phyloP scores from a whole-genome alignment of 2,329 filamentous ascomycete genomes.

The Aspergillus proliferans region DNA sequence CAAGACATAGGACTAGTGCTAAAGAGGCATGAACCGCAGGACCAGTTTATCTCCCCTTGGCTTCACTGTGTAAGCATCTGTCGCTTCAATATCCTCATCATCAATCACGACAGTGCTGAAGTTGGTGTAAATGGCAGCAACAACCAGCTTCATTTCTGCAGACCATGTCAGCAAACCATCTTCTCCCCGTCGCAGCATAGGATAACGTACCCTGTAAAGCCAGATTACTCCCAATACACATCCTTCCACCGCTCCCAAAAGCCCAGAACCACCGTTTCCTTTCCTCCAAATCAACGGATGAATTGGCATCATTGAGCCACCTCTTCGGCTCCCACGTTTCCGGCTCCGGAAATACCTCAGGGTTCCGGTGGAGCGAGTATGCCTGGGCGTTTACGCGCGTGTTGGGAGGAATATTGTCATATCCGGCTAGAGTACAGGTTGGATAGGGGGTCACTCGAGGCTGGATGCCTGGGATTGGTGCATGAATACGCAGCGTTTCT shows the following conservation, averaged over 20 bases:
- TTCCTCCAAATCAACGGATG: conserved; percentile 33
- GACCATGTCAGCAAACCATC: conserved; percentile 6
- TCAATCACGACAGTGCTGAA: conserved; percentile 57
- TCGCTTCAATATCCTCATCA: conserved; percentile 58
- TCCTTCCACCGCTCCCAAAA: conserved; percentile 45
- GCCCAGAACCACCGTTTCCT: conserved; percentile 47
- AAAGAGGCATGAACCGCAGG: conserved; percentile 43
- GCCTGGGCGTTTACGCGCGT: conserved; percentile 44
- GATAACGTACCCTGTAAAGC: conserved; percentile 38
- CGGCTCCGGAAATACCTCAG: conserved; percentile 43
- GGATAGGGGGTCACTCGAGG: conserved; percentile 48
- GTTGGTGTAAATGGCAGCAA: conserved; percentile 65
- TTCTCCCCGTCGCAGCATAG: not conserved
- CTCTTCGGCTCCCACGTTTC: conserved; percentile 43
- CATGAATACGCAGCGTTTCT: conserved; percentile 57
- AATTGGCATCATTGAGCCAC: conserved; percentile 41
- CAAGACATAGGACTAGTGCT: not conserved
- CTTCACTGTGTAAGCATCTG: conserved; percentile 58
- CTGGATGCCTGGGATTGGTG: conserved; percentile 58
- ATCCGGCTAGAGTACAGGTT: conserved; percentile 33
- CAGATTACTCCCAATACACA: conserved; percentile 46
- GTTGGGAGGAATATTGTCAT: conserved; percentile 37
- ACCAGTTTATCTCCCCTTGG: conserved; percentile 55
- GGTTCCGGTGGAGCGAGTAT: conserved; percentile 49
- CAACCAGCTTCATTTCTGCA: conserved; percentile 65